Conservation (phyloP, 768 basidiomycete species). For the Dacryopinax spathularia region DNA sequence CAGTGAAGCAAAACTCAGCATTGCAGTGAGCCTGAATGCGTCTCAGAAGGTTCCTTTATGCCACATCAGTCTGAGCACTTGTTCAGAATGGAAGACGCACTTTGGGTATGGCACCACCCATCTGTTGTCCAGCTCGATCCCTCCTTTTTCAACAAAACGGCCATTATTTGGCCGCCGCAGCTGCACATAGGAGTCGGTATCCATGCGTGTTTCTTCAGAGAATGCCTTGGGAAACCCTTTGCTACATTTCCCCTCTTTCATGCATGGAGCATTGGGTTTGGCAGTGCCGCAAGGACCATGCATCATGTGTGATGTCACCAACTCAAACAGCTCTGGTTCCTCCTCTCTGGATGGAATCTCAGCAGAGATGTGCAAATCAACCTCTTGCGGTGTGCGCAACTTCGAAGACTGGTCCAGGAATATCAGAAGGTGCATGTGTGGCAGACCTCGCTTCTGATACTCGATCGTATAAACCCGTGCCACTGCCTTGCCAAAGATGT, state of each 20-base stretch:
- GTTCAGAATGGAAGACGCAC: no score
- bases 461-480: slow-evolving; percentile 41
- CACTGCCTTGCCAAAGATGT: slow-evolving; percentile 30
- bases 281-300: slow-evolving; percentile 36
- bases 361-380: slow-evolving; percentile 32
- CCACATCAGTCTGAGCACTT: no score
- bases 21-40: background rate
- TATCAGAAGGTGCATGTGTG: slow-evolving; percentile 40
- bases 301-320: slow-evolving; percentile 32
- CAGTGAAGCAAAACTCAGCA: slow-evolving; percentile 14
- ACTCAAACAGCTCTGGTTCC: slow-evolving; percentile 29
- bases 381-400: slow-evolving; percentile 23
- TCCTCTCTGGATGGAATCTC: slow-evolving; percentile 29
- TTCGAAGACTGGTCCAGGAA: slow-evolving; percentile 27
- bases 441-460: slow-evolving; percentile 44
- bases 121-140: slow-evolving; percentile 23
- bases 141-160: slow-evolving; percentile 25
- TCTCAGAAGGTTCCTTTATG: background rate
- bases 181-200: no score
- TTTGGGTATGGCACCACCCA: slow-evolving; percentile 36
- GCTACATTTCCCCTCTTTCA: slow-evolving; percentile 30
- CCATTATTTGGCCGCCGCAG: no score
- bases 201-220: slow-evolving; percentile 24
- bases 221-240: slow-evolving; percentile 35
- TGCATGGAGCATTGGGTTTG: slow-evolving; percentile 27